Conservation (phyloP, 352 stramenopile genomes). For the Phytophthora cactorum region DNA sequence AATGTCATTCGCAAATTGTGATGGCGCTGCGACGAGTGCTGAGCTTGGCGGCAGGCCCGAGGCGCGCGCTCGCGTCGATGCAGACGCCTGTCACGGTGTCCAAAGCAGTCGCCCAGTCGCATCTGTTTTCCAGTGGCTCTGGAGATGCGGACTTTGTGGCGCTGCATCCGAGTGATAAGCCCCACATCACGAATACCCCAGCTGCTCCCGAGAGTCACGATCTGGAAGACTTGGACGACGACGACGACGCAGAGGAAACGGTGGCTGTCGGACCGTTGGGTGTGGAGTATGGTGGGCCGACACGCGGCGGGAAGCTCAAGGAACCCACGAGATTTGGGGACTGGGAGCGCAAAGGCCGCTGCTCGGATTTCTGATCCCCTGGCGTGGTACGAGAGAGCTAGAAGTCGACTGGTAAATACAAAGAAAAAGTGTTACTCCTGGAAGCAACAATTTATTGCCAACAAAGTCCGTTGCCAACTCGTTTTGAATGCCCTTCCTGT, state of each 20-base stretch:
- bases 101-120: conserved; percentile 8
- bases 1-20: not conserved
- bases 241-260: conserved; percentile 95
- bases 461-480: too few species aligned
- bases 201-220: conserved; percentile 14
- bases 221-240: conserved; percentile 50
- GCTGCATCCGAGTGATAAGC: conserved; percentile 31
- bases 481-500: too few species aligned
- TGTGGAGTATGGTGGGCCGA: conserved; percentile 94
- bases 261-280: conserved; percentile 90
- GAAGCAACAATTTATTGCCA: too few species aligned
- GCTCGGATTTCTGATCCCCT: conserved; percentile 92
- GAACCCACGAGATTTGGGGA: conserved; percentile 98
- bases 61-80: conserved; percentile 2
- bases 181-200: conserved; percentile 30
- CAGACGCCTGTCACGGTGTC: not conserved
- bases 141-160: conserved; percentile 49
- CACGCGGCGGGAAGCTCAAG: conserved; percentile 91
- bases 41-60: conserved; percentile 1
- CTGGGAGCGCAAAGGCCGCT: conserved; percentile 97
- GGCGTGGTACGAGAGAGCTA: not conserved
- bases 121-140: conserved; percentile 38
- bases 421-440: not conserved
- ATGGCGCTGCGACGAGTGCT: conserved; percentile 37
- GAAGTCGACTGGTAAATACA: too few species aligned